Conservation (phyloP, 176 grass and related monocot species). For the Triticum timopheevii region DNA sequence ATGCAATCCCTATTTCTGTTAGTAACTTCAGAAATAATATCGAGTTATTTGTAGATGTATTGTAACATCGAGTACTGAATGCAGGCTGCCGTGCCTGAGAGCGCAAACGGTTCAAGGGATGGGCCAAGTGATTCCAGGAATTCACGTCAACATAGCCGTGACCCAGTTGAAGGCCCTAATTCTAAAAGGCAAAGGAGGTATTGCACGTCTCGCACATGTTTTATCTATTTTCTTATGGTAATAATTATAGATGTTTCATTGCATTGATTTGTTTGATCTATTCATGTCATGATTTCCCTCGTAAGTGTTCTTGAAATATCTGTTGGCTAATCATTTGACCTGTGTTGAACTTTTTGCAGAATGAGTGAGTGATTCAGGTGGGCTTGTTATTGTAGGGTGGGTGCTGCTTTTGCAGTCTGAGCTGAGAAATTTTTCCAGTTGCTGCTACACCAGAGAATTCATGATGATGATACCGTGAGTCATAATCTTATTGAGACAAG, state of each 20-base stretch:
- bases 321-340: background rate
- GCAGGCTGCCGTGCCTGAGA: slow-evolving; percentile 47
- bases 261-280: background rate
- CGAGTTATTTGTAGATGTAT: background rate
- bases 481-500: background rate
- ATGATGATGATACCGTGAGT: background rate
- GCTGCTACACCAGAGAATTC: background rate
- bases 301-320: background rate
- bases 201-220: background rate
- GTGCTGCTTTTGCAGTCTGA: background rate
- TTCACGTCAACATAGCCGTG: slow-evolving; percentile 43
- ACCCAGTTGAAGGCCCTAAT: slow-evolving; percentile 66
- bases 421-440: slow-evolving; percentile 23
- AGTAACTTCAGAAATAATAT: background rate
- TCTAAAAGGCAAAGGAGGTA: slow-evolving; percentile 95
- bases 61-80: slow-evolving; percentile 26
- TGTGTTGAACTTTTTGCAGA: slow-evolving; percentile 21
- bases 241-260: background rate
- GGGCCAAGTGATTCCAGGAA: slow-evolving; percentile 56
- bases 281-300: background rate
- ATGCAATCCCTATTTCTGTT: slow-evolving; percentile 21
- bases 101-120: slow-evolving; percentile 38
- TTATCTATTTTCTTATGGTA: background rate
- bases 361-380: slow-evolving; percentile 31
- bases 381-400: background rate